Base-by-base conservation (phyloP, 2,329 filamentous ascomycete genomes). In the Aschersonia sp. region DNA sequence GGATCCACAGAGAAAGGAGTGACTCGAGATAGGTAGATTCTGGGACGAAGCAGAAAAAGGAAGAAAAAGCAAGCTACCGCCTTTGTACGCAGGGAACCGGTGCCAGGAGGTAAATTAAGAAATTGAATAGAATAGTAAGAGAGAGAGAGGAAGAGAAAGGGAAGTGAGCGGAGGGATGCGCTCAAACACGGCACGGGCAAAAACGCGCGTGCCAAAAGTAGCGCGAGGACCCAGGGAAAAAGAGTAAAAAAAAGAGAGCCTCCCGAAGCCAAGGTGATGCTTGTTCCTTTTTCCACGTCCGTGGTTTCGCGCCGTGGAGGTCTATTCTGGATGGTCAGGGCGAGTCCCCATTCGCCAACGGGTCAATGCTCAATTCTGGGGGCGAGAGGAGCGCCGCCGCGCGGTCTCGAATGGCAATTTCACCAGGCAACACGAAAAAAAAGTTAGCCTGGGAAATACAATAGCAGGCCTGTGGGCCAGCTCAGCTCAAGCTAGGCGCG, bases 261-360 rank as follows among this genome's bases (percentile, higher is more conserved):
- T 43, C 37, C n/a, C 7, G 31, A 44, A 41, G 30, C 35, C 7
- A 31, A 49, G 32, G 35, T 14, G 41, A 43, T 30, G 40, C 35
- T 44, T 46, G 9, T 49, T 49, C 30, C 41, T 49, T 49, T 49
- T 46, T 32, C 35, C 35, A 5, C 8, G 8, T 37, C 35, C 35
- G 35, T 37, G 2, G 35, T 37, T 37, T 37, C 12, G 35, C 35
- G 35, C 8, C 35, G 35, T 12, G 35, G 35, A 12, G 12, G 8
- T 8, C 35, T 37, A 8, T 9, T 12, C 12, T 37, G 35, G 35
- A 8, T 37, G 35, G 35, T 37, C 4, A 37, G 35, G 14, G 40
- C 11, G 40, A 41, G 40, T 12, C 40, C 7, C 40, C 40, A 41
- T 6, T 6, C 40, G 40, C 40, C 40, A 41, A n/a, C 40, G 11